These are phyloP conservation scores for Zymoseptoria brevis DNA, from an alignment of 2,329 filamentous ascomycete genomes.

Conservation along the genomic window DNA sequence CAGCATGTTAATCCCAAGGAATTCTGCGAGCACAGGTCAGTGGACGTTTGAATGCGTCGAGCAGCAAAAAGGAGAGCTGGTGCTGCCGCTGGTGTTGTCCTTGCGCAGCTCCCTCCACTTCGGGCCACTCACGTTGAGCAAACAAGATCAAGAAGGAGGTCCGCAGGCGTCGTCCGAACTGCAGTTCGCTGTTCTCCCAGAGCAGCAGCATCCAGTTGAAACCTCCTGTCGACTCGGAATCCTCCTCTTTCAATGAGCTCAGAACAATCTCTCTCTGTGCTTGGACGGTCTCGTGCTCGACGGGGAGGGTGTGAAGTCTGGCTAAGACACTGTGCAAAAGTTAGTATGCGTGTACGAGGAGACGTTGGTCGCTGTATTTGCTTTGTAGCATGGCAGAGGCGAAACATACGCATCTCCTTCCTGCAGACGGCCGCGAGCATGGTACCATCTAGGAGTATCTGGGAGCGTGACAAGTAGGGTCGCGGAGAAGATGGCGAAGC, in stretches of 20 bases:
- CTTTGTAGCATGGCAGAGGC: background rate
- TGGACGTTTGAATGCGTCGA: no score
- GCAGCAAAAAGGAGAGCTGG: no score
- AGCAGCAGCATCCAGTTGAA: background rate
- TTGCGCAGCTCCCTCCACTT: background rate
- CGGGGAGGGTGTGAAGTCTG: background rate
- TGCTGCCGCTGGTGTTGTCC: no score
- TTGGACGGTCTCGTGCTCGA: background rate
- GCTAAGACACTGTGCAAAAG: constrained; percentile 19
- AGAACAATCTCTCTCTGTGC: background rate
- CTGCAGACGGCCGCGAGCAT: no score
- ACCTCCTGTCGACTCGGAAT: background rate
- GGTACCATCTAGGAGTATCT: no score
- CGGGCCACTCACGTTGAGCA: background rate
- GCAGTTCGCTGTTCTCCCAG: constrained; percentile 1
- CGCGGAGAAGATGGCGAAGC: no score
- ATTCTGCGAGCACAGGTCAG: background rate
- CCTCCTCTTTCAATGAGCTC: background rate
- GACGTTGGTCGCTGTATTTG: constrained; percentile 4
- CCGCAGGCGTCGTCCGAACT: background rate
- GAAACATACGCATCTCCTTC: no score
- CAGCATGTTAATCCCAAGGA: constrained; percentile 14
- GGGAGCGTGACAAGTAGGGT: no score
- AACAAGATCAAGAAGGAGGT: constrained; percentile 1
- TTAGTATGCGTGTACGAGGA: constrained; percentile 3